Evolutionary conservation across 2,329 filamentous ascomycete species (phyloP).

Genomic region (Fusarium torreyae): DNA sequence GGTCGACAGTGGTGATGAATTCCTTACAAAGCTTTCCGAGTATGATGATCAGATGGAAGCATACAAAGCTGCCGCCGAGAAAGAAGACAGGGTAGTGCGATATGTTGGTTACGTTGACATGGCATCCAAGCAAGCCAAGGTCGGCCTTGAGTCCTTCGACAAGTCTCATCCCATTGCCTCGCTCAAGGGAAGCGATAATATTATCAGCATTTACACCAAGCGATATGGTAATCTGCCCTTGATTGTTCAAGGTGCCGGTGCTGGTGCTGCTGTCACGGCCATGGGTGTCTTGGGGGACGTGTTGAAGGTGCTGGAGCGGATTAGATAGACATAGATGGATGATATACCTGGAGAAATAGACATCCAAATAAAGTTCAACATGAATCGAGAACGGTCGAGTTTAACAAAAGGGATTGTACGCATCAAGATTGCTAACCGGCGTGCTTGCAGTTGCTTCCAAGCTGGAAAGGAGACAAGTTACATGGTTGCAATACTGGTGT

Average conservation of each 20-base stretch:
- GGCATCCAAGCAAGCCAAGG: constrained; percentile 82
- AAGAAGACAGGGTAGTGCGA: constrained; percentile 89
- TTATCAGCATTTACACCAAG: constrained; percentile 98
- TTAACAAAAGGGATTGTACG: no score
- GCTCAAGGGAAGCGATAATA: constrained; percentile 97
- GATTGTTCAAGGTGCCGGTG: constrained; percentile 94
- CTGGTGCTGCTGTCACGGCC: constrained; percentile 93
- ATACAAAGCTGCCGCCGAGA: constrained; percentile 84
- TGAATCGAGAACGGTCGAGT: no score
- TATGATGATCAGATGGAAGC: constrained; percentile 91
- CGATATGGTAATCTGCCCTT: constrained; percentile 91
- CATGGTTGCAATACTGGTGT: no score
- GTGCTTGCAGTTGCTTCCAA: no score
- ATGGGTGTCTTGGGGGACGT: constrained; percentile 96
- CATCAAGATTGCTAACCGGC: no score
- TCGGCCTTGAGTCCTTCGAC: constrained; percentile 91
- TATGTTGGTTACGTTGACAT: constrained; percentile 96
- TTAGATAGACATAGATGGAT: no score
- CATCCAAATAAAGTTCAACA: no score
- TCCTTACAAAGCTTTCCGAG: constrained; percentile 81
- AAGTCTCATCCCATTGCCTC: constrained; percentile 90
- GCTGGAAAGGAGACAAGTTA: no score
- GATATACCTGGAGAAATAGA: no score
- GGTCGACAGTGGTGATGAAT: constrained; percentile 83
- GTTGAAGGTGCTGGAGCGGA: constrained; percentile 69